Evolutionary conservation across 257 asterid species (phyloP), one percentile per base, ranked within the genome.

Genomic region (Oldenlandia corymbosa): DNA sequence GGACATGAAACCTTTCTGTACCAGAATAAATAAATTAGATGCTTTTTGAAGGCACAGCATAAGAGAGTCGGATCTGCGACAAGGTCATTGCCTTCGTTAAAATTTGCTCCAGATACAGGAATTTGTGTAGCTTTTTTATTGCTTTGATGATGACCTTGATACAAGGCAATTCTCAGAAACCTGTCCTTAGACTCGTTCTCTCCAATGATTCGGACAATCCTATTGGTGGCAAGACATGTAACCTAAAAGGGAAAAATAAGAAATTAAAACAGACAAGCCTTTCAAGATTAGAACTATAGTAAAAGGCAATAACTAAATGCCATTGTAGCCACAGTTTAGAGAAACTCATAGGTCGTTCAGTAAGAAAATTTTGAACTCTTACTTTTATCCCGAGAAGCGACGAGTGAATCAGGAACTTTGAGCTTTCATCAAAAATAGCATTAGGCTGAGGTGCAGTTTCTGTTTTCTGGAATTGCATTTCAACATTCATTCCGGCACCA

Each of bases 391-490:
- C 99, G 47, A 93, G 95, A 70, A 93, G 97, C 49, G 97, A 90
- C 51, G 99, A 87, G 76, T 90, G 90, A 75, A 93, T 87, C 54
- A 93, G 77, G 78, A 93, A 90, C 81, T 93, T 90, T 68, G 97
- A 93, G 79, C 99, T 93, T 68, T 87, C 99, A 75, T 93, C 99
- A 76, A 93, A 93, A 41, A 93, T 90, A n/a, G 99, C 99, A 90
- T 93, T 93, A 47, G 96, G 97, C 53, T 79, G 94, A 32, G 94
- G 88, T 59, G 73, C 84, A 74, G 67, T 74, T 83, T 93, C 99
- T 55, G 97, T 87, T 84, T 93, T 93, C 81, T 87, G 97, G 70
- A 87, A 67, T 69, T 93, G 97, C 80, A 79, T 93, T 73, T 93
- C 99, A 68, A 93, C 79, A 73, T 97, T 97, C 94, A 93, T 93